Percentiles rank a stretch among this genome's conserved stretches.
Evolutionary conservation across 805 yeast species (phyloP).

Genomic region (Zygoascus biomembranicola): DNA sequence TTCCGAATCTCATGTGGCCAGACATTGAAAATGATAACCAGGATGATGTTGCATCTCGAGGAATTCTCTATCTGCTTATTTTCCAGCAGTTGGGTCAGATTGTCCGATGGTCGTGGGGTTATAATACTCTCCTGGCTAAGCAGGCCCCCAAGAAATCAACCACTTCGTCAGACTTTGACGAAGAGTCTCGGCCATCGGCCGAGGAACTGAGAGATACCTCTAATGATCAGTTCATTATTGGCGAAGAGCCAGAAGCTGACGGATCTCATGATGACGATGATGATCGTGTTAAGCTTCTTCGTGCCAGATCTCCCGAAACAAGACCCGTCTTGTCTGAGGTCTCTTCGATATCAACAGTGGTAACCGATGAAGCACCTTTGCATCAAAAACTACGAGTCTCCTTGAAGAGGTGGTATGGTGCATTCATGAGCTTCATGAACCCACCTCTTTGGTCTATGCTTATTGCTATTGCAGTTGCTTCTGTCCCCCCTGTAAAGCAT

Average conservation of each 20-base stretch:
- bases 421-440: constrained; percentile 38
- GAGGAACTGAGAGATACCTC: constrained; percentile 1
- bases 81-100: constrained; percentile 64
- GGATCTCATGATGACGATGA: background rate
- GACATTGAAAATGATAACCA: constrained; percentile 43
- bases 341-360: background rate
- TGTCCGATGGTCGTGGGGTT: constrained; percentile 68
- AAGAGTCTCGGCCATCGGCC: background rate
- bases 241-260: background rate
- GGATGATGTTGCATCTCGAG: constrained; percentile 56
- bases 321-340: background rate
- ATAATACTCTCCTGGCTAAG: constrained; percentile 46
- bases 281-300: background rate
- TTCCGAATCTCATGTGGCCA: constrained; percentile 53
- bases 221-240: background rate
- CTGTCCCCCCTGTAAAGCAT: constrained; percentile 41
- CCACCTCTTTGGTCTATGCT: constrained; percentile 62
- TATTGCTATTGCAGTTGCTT: constrained; percentile 50
- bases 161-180: constrained; percentile 1
- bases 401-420: background rate
- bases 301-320: background rate
- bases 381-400: background rate
- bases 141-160: constrained; percentile 11
- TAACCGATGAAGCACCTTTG: background rate
- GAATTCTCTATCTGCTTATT: constrained; percentile 49